phyloP scores from a whole-genome alignment of 1,284 basidiomycete genomes.

The Apiotrichum veenhuisii region DNA sequence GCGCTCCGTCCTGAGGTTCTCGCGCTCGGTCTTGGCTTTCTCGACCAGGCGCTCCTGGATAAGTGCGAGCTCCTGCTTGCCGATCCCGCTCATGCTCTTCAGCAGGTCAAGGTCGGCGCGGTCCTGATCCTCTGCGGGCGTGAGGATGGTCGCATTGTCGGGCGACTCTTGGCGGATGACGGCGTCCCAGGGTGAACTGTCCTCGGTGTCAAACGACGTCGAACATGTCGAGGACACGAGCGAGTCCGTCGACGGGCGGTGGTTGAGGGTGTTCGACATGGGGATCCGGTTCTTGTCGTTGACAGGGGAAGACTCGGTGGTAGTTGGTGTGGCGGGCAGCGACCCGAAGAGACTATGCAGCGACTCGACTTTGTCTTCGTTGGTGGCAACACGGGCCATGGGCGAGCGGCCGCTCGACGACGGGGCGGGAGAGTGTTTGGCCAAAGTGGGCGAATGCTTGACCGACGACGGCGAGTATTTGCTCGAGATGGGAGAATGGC shows the following conservation, averaged over 20 bases:
- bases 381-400: not conserved
- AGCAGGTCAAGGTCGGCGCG: slow-evolving; percentile 22
- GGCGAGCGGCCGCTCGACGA: not conserved
- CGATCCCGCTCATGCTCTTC: slow-evolving; percentile 30
- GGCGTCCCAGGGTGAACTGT: slow-evolving; percentile 11
- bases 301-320: not conserved
- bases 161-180: slow-evolving; percentile 4
- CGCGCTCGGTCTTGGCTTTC: slow-evolving; percentile 37
- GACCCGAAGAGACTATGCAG: not conserved
- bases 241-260: slow-evolving; percentile 1
- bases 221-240: slow-evolving; percentile 12
- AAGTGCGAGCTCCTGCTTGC: slow-evolving; percentile 31
- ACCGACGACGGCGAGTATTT: not conserved
- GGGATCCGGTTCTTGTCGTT: not conserved
- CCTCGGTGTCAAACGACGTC: not conserved
- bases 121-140: slow-evolving; percentile 14
- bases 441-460: not conserved
- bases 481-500: not conserved
- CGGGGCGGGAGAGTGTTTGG: not conserved
- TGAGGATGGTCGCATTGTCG: not conserved
- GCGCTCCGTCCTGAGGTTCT: slow-evolving; percentile 21
- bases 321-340: not conserved
- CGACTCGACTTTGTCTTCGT: not conserved
- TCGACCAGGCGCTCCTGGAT: slow-evolving; percentile 38
- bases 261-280: not conserved